Evolutionary conservation across 176 grass and related monocot species (phyloP), one percentile per base, ranked within the genome.

Genomic region (Eleusine coracana): DNA sequence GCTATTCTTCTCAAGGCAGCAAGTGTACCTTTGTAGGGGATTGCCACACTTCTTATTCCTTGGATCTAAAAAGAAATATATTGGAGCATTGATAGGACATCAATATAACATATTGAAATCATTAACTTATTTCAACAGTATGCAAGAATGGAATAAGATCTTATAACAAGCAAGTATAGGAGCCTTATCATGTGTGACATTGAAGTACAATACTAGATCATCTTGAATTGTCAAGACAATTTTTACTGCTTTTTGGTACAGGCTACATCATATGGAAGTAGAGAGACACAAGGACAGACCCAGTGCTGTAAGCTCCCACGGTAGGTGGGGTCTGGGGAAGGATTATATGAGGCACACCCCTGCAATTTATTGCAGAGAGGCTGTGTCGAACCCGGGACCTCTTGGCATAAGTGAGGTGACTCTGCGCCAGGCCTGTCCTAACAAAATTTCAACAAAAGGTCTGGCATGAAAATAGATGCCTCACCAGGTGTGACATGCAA

Each of bases 11-110:
- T 95, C 79, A 98, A 83, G 74, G 96, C 91, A 85, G 84, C 12
- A 77, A 95, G 46, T 51, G 92, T 98, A 36, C 96, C 89, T 66
- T 86, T 94, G 87, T 98, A 98, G 44, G 82, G 92, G 39, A 89
- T 76, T 74, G 83, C 42, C 17, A 87, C 92, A 9, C 36, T 74
- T 79, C 73, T 86, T 83, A 95, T 73, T 84, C 87, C 90, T 91
- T 98, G 96, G 74, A 90, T 95, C 96, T 98, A 80, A 79, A 75
- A 76, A 54, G 21, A 42, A 81, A 71, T 36, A 80, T 37, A 75
- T 12, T 83, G 23, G 27, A 64, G 13, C 25, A 11, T 51, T 83
- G 54, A 83, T 14, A 74, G 18, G 54, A 44, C 51, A 52, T 80
- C 51, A 16, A 61, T 12, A 48, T 73, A 38, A 3, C 11, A 88